Evolutionary conservation across 2,329 filamentous ascomycete species (phyloP), one percentile per base, ranked within the genome.

Genomic region (Neofusicoccum ribis): DNA sequence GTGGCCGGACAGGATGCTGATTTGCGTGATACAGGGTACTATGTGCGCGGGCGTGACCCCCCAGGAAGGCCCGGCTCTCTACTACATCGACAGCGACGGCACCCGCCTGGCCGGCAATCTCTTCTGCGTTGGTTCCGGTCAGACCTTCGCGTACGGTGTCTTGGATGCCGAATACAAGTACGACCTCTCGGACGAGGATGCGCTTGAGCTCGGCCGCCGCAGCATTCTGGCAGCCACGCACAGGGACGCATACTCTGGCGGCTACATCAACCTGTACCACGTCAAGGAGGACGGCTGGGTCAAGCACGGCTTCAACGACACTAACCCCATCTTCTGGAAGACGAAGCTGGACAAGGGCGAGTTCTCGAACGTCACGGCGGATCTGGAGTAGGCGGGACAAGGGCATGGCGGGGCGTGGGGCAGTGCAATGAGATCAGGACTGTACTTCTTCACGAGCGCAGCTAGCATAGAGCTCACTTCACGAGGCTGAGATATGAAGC

Each of bases 321-420:
- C 94, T 72, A 97, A 98, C 84, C 94, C 94, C 50, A 96, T 98
- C 77, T 99, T 99, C 89, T 99, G 95, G 95, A 91, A 96, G 85
- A 97, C 93, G 58, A 99, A 99, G 88, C 82, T 99, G 75, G 91
- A 97, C 79, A 96, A 96, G 88, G 93, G 93, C 79, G 95, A 99
- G 84, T 99, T 99, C 80, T 94, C 90, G 69, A 97, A 97, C 78
- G 93, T 97, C 63, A 96, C 92, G 66, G 91, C 90, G 73, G 83
- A 89, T 74, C 78, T 96, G 76, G 85, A 86, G n/a, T 87, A 83
- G 44, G 46, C 47, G 43, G 20, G 5, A 20, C 5, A 12, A 41
- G 14, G 34, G 43, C 31, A 56, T 47, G 61, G 43, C 17, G 41
- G 43, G 47, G 5, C 11, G 39, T 17, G 23, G 11, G 43, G 44